Conservation (phyloP, 148 eudicot species). For the Chenopodium formosanum region DNA sequence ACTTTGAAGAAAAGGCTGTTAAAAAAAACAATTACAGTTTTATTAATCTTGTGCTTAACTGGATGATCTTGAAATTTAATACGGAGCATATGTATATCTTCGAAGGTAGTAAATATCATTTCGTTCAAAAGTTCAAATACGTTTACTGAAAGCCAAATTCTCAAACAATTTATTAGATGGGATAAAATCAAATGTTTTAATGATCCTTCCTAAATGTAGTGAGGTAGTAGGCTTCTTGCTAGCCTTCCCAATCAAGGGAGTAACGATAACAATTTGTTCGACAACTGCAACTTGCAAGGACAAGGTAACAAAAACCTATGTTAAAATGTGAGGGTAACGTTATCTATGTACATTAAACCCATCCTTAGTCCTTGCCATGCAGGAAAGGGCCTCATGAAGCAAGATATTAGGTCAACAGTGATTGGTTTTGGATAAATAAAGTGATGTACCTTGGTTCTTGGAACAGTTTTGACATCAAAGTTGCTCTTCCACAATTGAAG, state of each 20-base stretch:
- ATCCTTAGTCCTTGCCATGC: neutral
- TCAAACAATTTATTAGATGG: neutral
- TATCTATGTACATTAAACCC: neutral
- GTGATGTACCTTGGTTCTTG: constrained; percentile 66
- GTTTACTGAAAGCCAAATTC: neutral
- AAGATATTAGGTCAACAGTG: neutral
- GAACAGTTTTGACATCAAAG: constrained; percentile 74
- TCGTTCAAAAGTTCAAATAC: neutral
- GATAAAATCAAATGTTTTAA: neutral
- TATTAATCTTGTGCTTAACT: neutral
- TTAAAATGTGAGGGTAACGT: neutral
- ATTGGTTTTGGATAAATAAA: neutral
- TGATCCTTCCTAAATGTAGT: neutral
- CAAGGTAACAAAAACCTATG: neutral
- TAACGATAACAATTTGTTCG: neutral
- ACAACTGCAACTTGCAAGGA: neutral
- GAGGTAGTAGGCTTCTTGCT: neutral
- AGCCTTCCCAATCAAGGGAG: neutral
- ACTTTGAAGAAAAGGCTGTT: neutral
- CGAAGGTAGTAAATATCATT: neutral
- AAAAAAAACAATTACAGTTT: neutral
- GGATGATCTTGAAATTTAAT: neutral
- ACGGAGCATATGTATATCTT: neutral
- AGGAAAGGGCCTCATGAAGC: neutral
- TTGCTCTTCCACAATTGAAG: constrained; percentile 74